Conservation (phyloP, 2,329 filamentous ascomycete genomes). For the Neopestalotiopsis rosae region DNA sequence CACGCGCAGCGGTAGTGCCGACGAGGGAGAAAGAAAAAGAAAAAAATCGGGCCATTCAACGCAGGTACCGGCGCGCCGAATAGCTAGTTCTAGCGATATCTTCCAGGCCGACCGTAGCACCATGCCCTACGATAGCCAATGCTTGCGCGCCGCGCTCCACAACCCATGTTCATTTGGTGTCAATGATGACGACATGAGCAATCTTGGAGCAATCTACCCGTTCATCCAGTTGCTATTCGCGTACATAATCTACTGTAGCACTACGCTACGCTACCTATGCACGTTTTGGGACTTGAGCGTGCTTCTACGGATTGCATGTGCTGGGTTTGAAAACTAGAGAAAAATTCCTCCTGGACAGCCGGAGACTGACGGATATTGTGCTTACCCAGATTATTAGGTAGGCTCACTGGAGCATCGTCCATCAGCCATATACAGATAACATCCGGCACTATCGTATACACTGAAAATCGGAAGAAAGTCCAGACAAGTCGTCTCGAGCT, state of each 20-base stretch:
- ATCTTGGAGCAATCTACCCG: slow-evolving; percentile 9
- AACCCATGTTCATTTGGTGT: not conserved
- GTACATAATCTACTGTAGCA: not conserved
- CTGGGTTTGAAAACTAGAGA: too few relatives aligned
- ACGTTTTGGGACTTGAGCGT: not conserved
- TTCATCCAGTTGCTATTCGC: slow-evolving; percentile 1
- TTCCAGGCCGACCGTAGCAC: not conserved
- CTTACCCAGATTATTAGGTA: too few relatives aligned
- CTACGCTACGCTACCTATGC: not conserved
- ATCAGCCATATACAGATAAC: too few relatives aligned
- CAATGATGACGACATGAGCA: slow-evolving; percentile 14
- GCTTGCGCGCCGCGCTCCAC: not conserved
- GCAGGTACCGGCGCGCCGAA: slow-evolving; percentile 17
- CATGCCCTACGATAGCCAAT: not conserved
- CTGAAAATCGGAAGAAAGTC: too few relatives aligned
- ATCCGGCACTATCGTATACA: too few relatives aligned
- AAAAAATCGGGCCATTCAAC: slow-evolving; percentile 12
- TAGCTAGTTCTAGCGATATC: slow-evolving; percentile 1
- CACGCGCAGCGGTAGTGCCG: slow-evolving; percentile 6
- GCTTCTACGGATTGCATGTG: too few relatives aligned
- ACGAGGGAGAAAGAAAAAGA: not conserved
- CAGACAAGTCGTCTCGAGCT: too few relatives aligned
- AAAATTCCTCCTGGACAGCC: too few relatives aligned
- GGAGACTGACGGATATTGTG: too few relatives aligned
- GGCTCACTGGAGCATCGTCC: too few relatives aligned